phyloP scores from a whole-genome alignment of 2,329 filamentous ascomycete species.

The Tolypocladium nubicola region DNA sequence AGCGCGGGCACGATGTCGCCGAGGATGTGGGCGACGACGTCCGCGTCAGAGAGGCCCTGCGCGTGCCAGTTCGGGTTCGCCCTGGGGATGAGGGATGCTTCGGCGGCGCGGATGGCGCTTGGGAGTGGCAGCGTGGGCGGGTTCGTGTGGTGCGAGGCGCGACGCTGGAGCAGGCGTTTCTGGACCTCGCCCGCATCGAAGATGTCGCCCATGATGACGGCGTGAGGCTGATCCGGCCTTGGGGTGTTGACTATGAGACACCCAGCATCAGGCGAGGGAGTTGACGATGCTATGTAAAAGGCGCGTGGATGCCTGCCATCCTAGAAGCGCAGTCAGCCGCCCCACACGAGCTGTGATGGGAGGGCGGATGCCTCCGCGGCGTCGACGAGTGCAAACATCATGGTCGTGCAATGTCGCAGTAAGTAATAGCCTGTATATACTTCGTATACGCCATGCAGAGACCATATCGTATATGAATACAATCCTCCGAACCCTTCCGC shows the following conservation, averaged over 20 bases:
- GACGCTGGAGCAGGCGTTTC: conserved; percentile 11
- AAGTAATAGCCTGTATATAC: background rate
- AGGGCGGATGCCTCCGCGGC: background rate
- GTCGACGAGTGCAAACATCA: background rate
- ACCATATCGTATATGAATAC: background rate
- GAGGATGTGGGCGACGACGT: conserved; percentile 30
- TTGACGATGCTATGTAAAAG: background rate
- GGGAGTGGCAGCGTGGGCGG: conserved; percentile 28
- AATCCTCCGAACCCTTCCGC: background rate
- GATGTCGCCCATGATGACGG: background rate
- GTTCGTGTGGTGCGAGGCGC: conserved; percentile 6
- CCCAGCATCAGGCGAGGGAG: background rate
- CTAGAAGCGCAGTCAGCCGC: background rate
- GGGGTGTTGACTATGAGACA: background rate
- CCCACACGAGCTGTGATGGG: background rate
- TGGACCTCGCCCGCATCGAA: background rate
- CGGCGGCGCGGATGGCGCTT: conserved; percentile 22
- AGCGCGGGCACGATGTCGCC: conserved; percentile 45
- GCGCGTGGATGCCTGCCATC: background rate
- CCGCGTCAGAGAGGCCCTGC: conserved; percentile 15
- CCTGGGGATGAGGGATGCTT: conserved; percentile 23
- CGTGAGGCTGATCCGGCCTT: background rate
- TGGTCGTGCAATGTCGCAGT: background rate
- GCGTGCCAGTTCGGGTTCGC: conserved; percentile 20
- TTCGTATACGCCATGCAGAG: background rate